Evolutionary conservation across 768 basidiomycete species (phyloP).

Genomic region (Leccinum rimulosum): DNA sequence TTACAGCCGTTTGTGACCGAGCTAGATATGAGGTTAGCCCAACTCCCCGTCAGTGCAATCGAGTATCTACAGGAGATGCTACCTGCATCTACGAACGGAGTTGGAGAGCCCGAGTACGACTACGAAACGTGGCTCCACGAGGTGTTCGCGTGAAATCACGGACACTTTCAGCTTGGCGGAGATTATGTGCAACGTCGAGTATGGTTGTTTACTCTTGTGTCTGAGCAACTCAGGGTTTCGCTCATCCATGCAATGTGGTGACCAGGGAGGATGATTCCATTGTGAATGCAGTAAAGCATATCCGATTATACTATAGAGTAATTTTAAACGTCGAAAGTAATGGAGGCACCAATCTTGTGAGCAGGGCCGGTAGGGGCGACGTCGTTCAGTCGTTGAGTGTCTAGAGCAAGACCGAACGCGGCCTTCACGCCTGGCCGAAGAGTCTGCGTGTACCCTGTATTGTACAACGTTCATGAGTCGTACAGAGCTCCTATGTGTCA

Average conservation of each 20-base stretch:
- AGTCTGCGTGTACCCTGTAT: constrained; percentile 81
- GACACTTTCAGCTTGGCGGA: not conserved
- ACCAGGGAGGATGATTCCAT: constrained; percentile 5
- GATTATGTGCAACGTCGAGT: not conserved
- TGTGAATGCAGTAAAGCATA: constrained; percentile 11
- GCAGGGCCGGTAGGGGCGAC: constrained; percentile 57
- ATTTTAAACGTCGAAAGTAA: constrained; percentile 69
- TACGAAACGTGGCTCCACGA: constrained; percentile 81
- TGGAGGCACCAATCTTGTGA: constrained; percentile 81
- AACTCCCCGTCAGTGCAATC: constrained; percentile 70
- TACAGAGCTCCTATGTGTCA: not conserved
- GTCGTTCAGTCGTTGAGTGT: constrained; percentile 90
- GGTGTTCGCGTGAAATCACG: constrained; percentile 57
- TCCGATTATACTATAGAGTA: constrained; percentile 21
- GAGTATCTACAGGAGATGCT: constrained; percentile 83
- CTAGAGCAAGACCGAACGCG: constrained; percentile 91
- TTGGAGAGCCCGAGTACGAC: constrained; percentile 69
- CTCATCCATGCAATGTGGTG: not conserved
- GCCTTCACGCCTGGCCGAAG: constrained; percentile 93
- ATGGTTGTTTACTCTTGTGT: not conserved
- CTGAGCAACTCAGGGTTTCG: not conserved
- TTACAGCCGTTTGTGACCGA: constrained; percentile 88
- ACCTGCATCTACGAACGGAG: constrained; percentile 54
- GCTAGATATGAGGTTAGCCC: constrained; percentile 82
- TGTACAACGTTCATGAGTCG: constrained; percentile 9